Evolutionary conservation across 768 basidiomycete genomes (phyloP).

Genomic region (Boletellus emodensis): DNA sequence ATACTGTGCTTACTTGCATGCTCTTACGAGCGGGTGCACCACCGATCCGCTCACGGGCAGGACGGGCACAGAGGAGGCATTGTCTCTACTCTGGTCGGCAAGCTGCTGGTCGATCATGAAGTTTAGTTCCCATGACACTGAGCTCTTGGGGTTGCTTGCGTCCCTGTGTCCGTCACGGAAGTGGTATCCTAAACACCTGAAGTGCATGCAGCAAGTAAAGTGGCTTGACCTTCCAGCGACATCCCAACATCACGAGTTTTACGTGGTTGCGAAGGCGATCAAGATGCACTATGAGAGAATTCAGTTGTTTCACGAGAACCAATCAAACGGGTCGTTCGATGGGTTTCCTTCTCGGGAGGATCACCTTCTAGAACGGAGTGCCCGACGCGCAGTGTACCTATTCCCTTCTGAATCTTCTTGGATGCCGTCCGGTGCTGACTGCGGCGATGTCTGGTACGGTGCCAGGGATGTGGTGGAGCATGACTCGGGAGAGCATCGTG

Average conservation of each 20-base stretch:
- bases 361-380: slow-evolving; percentile 15
- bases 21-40: slow-evolving; percentile 37
- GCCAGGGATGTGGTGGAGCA: slow-evolving; percentile 3
- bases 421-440: neutral
- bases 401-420: slow-evolving; percentile 3
- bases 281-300: slow-evolving; percentile 19
- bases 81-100: slow-evolving; percentile 37
- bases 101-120: slow-evolving; percentile 36
- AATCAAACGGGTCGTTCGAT: neutral
- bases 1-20: slow-evolving; percentile 42
- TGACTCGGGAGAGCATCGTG: slow-evolving; percentile 7
- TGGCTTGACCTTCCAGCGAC: slow-evolving; percentile 21
- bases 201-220: slow-evolving; percentile 36
- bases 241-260: slow-evolving; percentile 31
- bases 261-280: slow-evolving; percentile 23
- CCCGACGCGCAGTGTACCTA: neutral
- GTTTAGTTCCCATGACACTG: slow-evolving; percentile 23
- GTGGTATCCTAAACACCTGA: slow-evolving; percentile 37
- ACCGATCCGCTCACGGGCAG: slow-evolving; percentile 39
- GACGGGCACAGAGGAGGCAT: slow-evolving; percentile 20
- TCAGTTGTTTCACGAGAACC: slow-evolving; percentile 6
- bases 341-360: slow-evolving; percentile 2
- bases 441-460: slow-evolving; percentile 2
- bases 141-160: slow-evolving; percentile 31
- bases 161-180: slow-evolving; percentile 31